Evolutionary conservation across 805 yeast genomes (phyloP).

Genomic region (Saccharomycopsis sp.): DNA sequence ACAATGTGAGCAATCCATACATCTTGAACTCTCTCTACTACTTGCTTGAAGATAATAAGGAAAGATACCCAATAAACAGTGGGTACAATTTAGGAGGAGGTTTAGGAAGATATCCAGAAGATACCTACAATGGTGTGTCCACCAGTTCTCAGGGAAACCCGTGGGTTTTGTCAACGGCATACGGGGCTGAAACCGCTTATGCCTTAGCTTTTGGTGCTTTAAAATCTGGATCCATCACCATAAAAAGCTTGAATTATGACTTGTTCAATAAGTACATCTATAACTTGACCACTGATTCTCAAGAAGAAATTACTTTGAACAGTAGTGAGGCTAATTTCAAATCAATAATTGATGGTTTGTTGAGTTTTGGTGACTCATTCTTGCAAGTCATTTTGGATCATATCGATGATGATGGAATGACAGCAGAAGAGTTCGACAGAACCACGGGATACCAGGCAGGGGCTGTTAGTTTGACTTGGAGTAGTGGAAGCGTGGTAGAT

Average conservation of each 20-base stretch:
- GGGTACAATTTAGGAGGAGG: conserved; percentile 40
- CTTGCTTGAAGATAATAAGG: conserved; percentile 60
- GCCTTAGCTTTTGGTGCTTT: conserved; percentile 39
- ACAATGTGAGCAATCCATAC: conserved; percentile 48
- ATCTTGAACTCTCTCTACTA: conserved; percentile 57
- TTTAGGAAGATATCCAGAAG: conserved; percentile 91
- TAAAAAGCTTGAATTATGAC: conserved; percentile 8
- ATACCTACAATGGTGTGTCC: conserved; percentile 71
- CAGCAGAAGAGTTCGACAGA: conserved; percentile 66
- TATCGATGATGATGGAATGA: conserved; percentile 47
- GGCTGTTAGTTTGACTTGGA: conserved; percentile 69
- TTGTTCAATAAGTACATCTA: conserved; percentile 8
- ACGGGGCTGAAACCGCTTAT: conserved; percentile 59
- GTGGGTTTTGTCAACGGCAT: conserved; percentile 78
- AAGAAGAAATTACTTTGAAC: conserved; percentile 26
- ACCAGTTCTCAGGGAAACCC: conserved; percentile 74
- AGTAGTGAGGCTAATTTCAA: neutral
- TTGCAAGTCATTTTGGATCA: conserved; percentile 9
- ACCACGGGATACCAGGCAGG: conserved; percentile 68
- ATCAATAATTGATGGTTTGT: neutral
- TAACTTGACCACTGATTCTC: conserved; percentile 5
- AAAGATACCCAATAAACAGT: conserved; percentile 72
- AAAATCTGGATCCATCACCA: neutral
- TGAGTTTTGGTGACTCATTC: conserved; percentile 15
- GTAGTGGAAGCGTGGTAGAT: conserved; percentile 56